A percentile compares a stretch with the other conserved stretches of the same genome.
Conservation (phyloP, 177 flowering plant genomes). For the Telopea speciosissima region DNA sequence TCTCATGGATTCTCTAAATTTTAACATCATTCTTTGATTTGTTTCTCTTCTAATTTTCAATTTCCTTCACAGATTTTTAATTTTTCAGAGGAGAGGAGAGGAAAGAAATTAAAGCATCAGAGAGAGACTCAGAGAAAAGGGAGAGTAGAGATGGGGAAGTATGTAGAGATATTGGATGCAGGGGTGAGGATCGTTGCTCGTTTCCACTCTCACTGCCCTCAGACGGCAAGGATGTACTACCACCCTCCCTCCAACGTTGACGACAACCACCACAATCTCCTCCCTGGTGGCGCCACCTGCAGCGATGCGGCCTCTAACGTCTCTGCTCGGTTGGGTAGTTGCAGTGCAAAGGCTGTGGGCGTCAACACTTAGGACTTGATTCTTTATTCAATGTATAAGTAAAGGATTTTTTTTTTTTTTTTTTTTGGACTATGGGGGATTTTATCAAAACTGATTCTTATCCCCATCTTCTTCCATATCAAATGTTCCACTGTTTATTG, state of each 20-base stretch:
- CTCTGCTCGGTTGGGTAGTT: slow-evolving; percentile 1
- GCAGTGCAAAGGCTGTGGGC: slow-evolving; percentile 7
- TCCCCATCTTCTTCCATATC: no score
- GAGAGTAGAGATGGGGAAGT: slow-evolving; percentile 24
- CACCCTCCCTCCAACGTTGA: slow-evolving; percentile 30
- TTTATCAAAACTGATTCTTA: no score
- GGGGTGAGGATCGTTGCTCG: slow-evolving; percentile 29
- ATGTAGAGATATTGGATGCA: slow-evolving; percentile 29
- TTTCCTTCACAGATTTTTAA: no score
- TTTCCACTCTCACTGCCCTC: slow-evolving; percentile 41
- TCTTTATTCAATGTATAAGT: slow-evolving; percentile 9
- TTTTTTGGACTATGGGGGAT: no score
- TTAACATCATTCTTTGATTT: neutral
- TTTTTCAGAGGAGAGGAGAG: neutral
- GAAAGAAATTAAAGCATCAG: neutral
- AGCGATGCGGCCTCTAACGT: neutral
- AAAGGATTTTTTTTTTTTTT: no score
- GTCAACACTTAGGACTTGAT: slow-evolving; percentile 5
- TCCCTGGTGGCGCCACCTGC: no score
- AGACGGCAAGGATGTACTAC: slow-evolving; percentile 35
- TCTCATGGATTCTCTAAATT: neutral
- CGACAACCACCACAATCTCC: slow-evolving; percentile 9
- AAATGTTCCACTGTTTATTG: no score
- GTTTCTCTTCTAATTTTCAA: no score
- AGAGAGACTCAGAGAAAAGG: neutral